phyloP scores from a whole-genome alignment of 108 stramenopile species.

The Skeletonema potamos region DNA sequence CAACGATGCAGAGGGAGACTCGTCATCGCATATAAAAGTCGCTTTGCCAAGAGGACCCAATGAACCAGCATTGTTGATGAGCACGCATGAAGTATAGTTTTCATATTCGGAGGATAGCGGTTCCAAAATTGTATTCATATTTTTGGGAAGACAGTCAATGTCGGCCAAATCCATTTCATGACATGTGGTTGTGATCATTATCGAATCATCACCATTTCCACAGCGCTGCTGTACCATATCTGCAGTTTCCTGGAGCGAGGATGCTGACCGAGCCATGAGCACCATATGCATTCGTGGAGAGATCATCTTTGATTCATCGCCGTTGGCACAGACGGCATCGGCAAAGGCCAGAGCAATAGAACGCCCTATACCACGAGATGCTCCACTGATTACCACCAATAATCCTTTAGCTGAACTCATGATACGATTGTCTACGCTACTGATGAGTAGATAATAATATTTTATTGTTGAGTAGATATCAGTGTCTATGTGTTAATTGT shows the following conservation, averaged over 20 bases:
- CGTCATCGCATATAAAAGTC: conserved; percentile 7
- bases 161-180: conserved; percentile 65
- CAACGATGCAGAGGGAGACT: conserved; percentile 22
- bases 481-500: too few species aligned
- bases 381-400: conserved; percentile 61
- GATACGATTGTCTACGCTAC: too few species aligned
- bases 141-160: conserved; percentile 50
- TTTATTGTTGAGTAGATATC: too few species aligned
- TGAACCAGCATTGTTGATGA: conserved; percentile 79
- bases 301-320: neutral
- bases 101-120: conserved; percentile 7
- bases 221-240: conserved; percentile 29
- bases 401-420: neutral
- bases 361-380: conserved; percentile 72
- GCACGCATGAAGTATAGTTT: conserved; percentile 44
- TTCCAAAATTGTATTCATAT: conserved; percentile 43
- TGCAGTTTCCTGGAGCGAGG: conserved; percentile 51
- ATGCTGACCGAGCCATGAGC: conserved; percentile 60
- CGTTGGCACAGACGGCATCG: conserved; percentile 7
- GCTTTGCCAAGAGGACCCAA: conserved; percentile 60
- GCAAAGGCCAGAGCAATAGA: conserved; percentile 59
- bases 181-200: conserved; percentile 25
- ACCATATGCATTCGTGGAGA: conserved; percentile 31
- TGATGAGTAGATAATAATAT: too few species aligned
- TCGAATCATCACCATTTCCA: neutral